phyloP scores from a whole-genome alignment of 2,329 filamentous ascomycete genomes.

The Cladosporium austrohemisphaericum region DNA sequence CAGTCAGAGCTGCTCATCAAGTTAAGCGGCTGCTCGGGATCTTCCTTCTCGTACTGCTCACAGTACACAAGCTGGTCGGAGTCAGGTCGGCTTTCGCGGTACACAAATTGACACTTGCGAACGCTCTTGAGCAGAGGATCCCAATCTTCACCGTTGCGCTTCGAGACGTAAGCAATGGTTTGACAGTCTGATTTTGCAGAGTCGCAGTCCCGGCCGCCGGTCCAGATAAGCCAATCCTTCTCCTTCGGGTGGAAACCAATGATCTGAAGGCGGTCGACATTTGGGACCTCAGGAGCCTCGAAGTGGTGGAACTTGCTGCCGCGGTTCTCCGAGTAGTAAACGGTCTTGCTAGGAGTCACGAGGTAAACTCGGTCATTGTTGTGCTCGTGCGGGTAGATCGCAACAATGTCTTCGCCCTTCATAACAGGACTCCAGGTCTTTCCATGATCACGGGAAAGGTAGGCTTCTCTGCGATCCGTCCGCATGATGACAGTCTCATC shows the following conservation, averaged over 20 bases:
- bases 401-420: constrained; percentile 63
- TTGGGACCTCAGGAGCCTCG: constrained; percentile 62
- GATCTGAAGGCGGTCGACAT: constrained; percentile 50
- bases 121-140: constrained; percentile 69
- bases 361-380: constrained; percentile 86
- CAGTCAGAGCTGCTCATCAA: constrained; percentile 76
- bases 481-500: constrained; percentile 72
- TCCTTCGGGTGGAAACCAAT: constrained; percentile 78
- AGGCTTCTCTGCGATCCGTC: constrained; percentile 59
- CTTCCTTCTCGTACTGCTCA: constrained; percentile 60
- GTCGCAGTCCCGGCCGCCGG: constrained; percentile 67
- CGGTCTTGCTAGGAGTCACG: constrained; percentile 63
- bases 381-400: constrained; percentile 73
- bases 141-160: constrained; percentile 76
- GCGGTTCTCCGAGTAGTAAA: constrained; percentile 79
- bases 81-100: constrained; percentile 54
- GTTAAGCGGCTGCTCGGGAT: constrained; percentile 55
- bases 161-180: constrained; percentile 69
- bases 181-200: constrained; percentile 58
- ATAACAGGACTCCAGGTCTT: constrained; percentile 75
- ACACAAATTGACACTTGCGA: constrained; percentile 82
- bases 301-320: constrained; percentile 72
- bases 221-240: constrained; percentile 90
- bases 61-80: constrained; percentile 63
- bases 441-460: constrained; percentile 78